Evolutionary conservation across 106 monocot species (phyloP), one percentile per base, ranked within the genome.

Genomic region (Dendrobium huoshanense): DNA sequence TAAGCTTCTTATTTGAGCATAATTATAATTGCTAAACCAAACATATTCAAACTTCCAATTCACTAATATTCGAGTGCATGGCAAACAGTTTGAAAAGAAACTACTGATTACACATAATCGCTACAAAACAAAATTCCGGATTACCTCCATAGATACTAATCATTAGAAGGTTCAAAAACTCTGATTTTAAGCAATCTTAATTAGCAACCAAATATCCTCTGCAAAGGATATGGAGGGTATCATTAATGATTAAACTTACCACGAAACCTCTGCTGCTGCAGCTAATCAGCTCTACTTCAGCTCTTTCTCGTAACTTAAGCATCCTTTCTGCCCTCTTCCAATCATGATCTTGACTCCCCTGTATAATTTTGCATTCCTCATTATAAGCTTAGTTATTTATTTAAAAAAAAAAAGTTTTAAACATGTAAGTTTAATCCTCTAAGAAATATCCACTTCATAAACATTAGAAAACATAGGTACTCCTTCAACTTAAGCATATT

Each of bases 261-360:
- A 93, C 84, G 89, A 95, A 95, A 59, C 95, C 95, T 86, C 88
- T 87, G 68, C 85, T 80, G 58, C 95, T 95, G 61, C 95, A 92
- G 80, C 92, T 96, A 78, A 96, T 87, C 70, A 96, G 79, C 82
- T 96, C 92, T 18, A 92, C 95, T 82, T 92, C 91, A 83, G 68
- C 82, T 81, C 87, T 88, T 83, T 90, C 91, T 78, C 92, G 92
- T 85, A 86, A 82, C 40, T 74, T 80, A 13, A 88, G 67, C 31
- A 92, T 54, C 67, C 82, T 55, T 81, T 86, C 87, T 75, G 85
- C 85, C 78, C 73, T 85, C 75, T 74, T 88, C 95, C 95, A 95
- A 79, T 92, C 89, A 85, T 45, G 77, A 19, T 77, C 84, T 78
- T 86, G 88, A 68, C 67, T 67, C 61, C 83, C 87, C 96, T 96